These are phyloP conservation scores for Suhomyces anneliseae DNA, from an alignment of 1,139 yeast genomes.

Conservation along the genomic window DNA sequence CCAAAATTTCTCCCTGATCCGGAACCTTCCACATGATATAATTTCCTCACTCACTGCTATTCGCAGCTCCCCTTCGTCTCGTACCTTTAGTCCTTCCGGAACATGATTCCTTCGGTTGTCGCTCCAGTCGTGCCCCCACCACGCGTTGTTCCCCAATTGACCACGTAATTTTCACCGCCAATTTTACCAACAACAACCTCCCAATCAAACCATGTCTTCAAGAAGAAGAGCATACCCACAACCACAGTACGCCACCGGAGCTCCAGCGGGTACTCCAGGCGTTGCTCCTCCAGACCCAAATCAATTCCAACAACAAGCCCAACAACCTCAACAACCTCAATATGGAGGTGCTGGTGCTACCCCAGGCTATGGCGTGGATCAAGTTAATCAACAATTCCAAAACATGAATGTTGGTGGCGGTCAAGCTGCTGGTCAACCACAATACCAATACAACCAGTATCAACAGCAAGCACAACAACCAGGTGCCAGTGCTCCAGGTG, in stretches of 20 bases:
- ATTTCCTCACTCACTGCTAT: neutral
- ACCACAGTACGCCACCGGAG: conserved; percentile 55
- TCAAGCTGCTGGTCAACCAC: conserved; percentile 11
- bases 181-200: conserved; percentile 4
- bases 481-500: conserved; percentile 1
- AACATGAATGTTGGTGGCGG: conserved; percentile 34
- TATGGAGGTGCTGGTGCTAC: neutral
- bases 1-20: too few species aligned
- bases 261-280: conserved; percentile 22
- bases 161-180: conserved; percentile 12
- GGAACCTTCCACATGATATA: too few species aligned
- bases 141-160: conserved; percentile 10
- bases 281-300: conserved; percentile 12
- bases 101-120: neutral
- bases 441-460: conserved; percentile 12
- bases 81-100: neutral
- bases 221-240: conserved; percentile 66
- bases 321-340: neutral
- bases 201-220: conserved; percentile 26
- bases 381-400: conserved; percentile 41
- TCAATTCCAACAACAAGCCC: conserved; percentile 13
- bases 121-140: conserved; percentile 11
- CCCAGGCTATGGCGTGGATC: conserved; percentile 29
- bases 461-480: conserved; percentile 2
- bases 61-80: neutral